These are phyloP conservation scores for Sporisorium iseilematis-ciliati DNA, from an alignment of 1,284 basidiomycete species.

Conservation along the genomic window DNA sequence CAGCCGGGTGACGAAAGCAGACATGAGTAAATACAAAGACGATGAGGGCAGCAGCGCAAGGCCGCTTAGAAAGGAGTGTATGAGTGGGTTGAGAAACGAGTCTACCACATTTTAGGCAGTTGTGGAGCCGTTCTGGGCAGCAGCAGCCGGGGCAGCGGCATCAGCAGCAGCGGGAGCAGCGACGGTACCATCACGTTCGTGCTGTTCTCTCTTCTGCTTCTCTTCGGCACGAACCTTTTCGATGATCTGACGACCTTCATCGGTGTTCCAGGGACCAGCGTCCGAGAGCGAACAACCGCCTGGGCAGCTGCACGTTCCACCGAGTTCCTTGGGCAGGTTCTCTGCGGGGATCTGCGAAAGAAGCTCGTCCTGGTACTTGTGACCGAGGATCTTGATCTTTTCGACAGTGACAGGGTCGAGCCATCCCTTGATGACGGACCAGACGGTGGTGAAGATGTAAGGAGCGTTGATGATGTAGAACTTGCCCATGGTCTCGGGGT, in stretches of 20 bases:
- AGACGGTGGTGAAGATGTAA: conserved; percentile 89
- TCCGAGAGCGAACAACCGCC: conserved; percentile 90
- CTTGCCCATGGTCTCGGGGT: conserved; percentile 85
- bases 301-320: conserved; percentile 82
- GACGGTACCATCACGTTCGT: conserved; percentile 27
- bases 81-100: neutral
- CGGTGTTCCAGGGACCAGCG: conserved; percentile 88
- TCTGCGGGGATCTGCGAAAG: conserved; percentile 77
- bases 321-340: conserved; percentile 86
- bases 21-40: conserved; percentile 5
- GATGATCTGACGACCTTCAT: conserved; percentile 66
- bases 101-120: conserved; percentile 5
- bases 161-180: conserved; percentile 20
- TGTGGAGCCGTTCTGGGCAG: conserved; percentile 24
- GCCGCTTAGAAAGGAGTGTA: neutral
- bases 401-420: conserved; percentile 92
- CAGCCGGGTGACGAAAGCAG: conserved; percentile 6
- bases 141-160: conserved; percentile 11
- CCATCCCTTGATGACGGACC: conserved; percentile 91
- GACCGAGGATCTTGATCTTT: conserved; percentile 73
- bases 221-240: conserved; percentile 56
- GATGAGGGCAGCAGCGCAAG: too few relatives aligned
- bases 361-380: conserved; percentile 59
- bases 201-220: conserved; percentile 41
- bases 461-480: conserved; percentile 88